These are phyloP conservation scores for Neurospora sp. DNA, from an alignment of 495 filamentous ascomycete species.

Conservation along the genomic window DNA sequence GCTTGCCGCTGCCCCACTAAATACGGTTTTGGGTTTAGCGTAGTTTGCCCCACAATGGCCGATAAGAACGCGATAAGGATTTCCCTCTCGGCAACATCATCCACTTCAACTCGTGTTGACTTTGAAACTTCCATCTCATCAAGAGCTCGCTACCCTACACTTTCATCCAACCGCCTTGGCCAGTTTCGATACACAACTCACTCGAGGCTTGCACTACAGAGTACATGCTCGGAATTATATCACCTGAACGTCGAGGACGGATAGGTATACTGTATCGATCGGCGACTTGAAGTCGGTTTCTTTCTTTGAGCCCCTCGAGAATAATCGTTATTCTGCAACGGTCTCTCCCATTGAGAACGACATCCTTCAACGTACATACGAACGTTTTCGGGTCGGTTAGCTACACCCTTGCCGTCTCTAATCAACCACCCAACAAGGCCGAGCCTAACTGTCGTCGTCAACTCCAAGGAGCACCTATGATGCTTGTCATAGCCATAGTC, in stretches of 20 bases:
- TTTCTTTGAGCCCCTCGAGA: background rate
- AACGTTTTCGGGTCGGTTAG: background rate
- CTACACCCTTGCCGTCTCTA: background rate
- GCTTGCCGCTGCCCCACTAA: background rate
- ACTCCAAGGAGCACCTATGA: background rate
- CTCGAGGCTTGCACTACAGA: background rate
- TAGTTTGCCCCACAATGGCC: slow-evolving; percentile 11
- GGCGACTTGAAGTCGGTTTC: background rate
- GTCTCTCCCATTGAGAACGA: background rate
- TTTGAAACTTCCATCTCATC: background rate
- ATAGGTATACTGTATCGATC: background rate
- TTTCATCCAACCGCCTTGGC: background rate
- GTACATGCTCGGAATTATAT: background rate
- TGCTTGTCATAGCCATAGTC: background rate
- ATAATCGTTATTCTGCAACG: background rate
- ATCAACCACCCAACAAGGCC: background rate
- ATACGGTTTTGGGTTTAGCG: slow-evolving; percentile 6
- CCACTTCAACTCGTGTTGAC: background rate
- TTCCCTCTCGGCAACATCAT: background rate
- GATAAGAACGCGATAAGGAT: slow-evolving; percentile 17
- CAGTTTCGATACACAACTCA: background rate
- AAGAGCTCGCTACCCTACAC: background rate
- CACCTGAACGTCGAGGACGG: background rate
- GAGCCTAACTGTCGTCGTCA: background rate
- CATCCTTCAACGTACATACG: background rate